Percentiles rank a stretch among this genome's conserved stretches.
phyloP scores from a whole-genome alignment of 805 yeast genomes.

The Yarrowia phangngaensis region DNA sequence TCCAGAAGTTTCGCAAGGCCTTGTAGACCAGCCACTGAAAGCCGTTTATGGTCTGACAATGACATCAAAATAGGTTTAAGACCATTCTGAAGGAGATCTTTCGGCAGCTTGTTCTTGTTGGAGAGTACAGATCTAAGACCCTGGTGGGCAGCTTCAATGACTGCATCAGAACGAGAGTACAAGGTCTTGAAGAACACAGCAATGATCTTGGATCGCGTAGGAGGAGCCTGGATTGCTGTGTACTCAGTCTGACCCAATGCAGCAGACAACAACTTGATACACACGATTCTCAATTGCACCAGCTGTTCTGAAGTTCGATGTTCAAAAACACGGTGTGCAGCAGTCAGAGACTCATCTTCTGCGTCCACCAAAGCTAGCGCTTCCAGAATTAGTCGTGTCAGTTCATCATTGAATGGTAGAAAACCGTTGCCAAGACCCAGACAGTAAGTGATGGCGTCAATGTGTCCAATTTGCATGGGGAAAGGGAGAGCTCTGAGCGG shows the following conservation, averaged over 20 bases:
- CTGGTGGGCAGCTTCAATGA: constrained; percentile 87
- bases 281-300: constrained; percentile 81
- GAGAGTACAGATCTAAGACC: constrained; percentile 81
- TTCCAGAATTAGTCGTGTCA: constrained; percentile 78
- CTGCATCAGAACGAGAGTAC: constrained; percentile 76
- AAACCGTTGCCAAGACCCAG: constrained; percentile 75
- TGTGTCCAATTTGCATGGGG: constrained; percentile 97
- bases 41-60: constrained; percentile 84
- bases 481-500: constrained; percentile 96
- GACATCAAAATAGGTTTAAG: constrained; percentile 94
- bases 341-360: constrained; percentile 90
- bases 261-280: constrained; percentile 74
- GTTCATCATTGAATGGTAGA: constrained; percentile 81
- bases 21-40: constrained; percentile 84
- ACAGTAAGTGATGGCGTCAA: constrained; percentile 94
- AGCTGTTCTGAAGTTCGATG: constrained; percentile 85
- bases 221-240: constrained; percentile 56
- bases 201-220: constrained; percentile 73
- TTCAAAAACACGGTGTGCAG: constrained; percentile 79
- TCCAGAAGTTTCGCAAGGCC: constrained; percentile 85
- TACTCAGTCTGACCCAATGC: constrained; percentile 85
- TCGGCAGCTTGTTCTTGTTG: constrained; percentile 84
- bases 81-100: constrained; percentile 91
- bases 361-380: constrained; percentile 95
- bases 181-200: constrained; percentile 94